Evolutionary conservation across 306 rosid genomes (phyloP).

Genomic region (Senna tora): DNA sequence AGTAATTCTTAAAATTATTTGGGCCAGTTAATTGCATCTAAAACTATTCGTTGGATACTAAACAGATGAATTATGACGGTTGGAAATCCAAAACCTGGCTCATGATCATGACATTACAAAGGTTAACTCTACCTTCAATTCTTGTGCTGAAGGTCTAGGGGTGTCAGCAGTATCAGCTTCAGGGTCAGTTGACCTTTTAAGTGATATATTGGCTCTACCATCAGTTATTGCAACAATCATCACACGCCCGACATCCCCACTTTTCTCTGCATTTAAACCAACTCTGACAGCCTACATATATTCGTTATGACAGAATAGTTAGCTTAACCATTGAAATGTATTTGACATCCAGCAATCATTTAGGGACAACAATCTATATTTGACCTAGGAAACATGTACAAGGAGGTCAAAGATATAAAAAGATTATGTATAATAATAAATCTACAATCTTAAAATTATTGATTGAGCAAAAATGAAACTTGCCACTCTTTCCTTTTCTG

Average conservation of each 20-base stretch:
- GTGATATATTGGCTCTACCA: conserved; percentile 96
- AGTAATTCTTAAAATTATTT: not conserved
- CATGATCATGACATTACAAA: conserved; percentile 16
- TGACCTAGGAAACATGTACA: conserved; percentile 19
- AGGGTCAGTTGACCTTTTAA: conserved; percentile 88
- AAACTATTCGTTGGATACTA: conserved; percentile 26
- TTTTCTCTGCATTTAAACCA: conserved; percentile 97
- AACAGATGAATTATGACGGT: conserved; percentile 22
- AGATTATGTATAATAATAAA: conserved; percentile 8
- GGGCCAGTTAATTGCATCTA: not conserved
- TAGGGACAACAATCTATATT: conserved; percentile 23
- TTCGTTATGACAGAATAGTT: conserved; percentile 35
- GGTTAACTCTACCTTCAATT: conserved; percentile 70
- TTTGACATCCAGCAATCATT: conserved; percentile 22
- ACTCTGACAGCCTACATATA: conserved; percentile 84
- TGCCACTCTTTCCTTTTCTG: conserved; percentile 24
- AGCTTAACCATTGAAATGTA: conserved; percentile 28
- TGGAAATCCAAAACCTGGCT: not conserved
- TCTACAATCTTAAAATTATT: conserved; percentile 11
- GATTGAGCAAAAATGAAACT: conserved; percentile 27
- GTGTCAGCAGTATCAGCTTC: conserved; percentile 73
- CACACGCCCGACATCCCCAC: conserved; percentile 94
- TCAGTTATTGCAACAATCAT: conserved; percentile 97
- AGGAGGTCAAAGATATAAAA: conserved; percentile 16
- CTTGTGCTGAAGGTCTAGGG: conserved; percentile 83